Base-by-base conservation (phyloP, 1,139 yeast species). In the Yamadazyma blattariae region DNA sequence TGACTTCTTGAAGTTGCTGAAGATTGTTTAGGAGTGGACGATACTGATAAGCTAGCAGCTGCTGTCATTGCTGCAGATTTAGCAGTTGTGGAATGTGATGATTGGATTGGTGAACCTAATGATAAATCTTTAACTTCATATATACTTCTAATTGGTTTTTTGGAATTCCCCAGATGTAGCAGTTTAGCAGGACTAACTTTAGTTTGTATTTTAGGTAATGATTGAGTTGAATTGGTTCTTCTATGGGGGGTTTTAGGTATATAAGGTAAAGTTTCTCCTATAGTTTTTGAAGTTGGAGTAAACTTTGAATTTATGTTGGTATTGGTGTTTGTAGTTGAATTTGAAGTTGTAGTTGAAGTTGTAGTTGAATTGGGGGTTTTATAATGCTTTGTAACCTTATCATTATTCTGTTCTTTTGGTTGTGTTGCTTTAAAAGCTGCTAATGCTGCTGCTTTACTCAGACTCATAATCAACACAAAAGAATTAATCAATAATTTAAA, bases 391-490 rank as follows among this genome's bases (percentile, higher is more conserved):
- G n/a, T n/a, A n/a, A n/a, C n/a, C 17, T 27, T 31, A 24, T 29
- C 25, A 17, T 31, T 30, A 7, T 17, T 5, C 7, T 5, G 19
- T 5, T 36, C 28, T n/a, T 39, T 38, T 6, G 40, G 14, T 13
- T n/a, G 14, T 4, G 8, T 33, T 8, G 55, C 51, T 30, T 52
- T 59, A 37, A 60, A 60, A 2, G 67, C 67, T 3, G 65, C 65
- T 42, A 59, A 39, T 4, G 67, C 67, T n/a, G 67, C 67, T 2
- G 64, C 62, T 30, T 56, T 57, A 37, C 59, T 57, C 36, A 56
- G 54, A 35, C 41, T 40, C 36, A 33, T 33, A n/a, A n/a, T 19
- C 8, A 9, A 9, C 21, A 19, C n/a, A n/a, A n/a, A n/a, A n/a
- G n/a, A n/a, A n/a, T n/a, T n/a, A n/a, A n/a, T n/a, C n/a, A n/a